phyloP scores from a whole-genome alignment of 129 eudicot genomes.

The Ambrosia artemisiifolia region DNA sequence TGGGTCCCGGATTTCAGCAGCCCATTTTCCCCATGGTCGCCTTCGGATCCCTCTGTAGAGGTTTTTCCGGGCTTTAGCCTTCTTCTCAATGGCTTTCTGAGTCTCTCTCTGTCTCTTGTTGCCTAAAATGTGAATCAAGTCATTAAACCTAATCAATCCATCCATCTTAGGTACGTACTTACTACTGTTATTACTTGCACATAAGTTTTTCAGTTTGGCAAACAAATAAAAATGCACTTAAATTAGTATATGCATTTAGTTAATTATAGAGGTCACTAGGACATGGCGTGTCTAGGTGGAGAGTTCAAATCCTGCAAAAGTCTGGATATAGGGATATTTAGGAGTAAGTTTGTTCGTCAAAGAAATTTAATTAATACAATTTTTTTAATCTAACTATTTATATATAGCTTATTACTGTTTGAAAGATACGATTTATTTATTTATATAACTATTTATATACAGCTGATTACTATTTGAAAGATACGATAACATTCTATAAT shows the following conservation, averaged over 20 bases:
- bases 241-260: not conserved
- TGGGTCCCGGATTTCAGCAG: constrained; percentile 94
- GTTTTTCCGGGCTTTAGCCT: constrained; percentile 48
- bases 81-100: constrained; percentile 9
- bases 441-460: not conserved
- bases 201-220: not conserved
- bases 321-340: too few species aligned
- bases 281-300: too few species aligned
- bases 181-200: not conserved
- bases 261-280: too few species aligned
- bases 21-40: constrained; percentile 99
- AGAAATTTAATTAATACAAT: too few species aligned
- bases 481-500: not conserved
- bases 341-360: too few species aligned
- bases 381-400: too few species aligned
- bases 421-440: too few species aligned
- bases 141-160: not conserved
- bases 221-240: not conserved
- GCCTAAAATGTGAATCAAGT: not conserved
- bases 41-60: constrained; percentile 79
- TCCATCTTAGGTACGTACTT: not conserved
- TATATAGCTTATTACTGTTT: too few species aligned
- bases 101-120: constrained; percentile 1
- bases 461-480: not conserved
- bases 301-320: too few species aligned